Conservation (phyloP, 2,329 filamentous ascomycete species). For the Hypoxylon sp. region DNA sequence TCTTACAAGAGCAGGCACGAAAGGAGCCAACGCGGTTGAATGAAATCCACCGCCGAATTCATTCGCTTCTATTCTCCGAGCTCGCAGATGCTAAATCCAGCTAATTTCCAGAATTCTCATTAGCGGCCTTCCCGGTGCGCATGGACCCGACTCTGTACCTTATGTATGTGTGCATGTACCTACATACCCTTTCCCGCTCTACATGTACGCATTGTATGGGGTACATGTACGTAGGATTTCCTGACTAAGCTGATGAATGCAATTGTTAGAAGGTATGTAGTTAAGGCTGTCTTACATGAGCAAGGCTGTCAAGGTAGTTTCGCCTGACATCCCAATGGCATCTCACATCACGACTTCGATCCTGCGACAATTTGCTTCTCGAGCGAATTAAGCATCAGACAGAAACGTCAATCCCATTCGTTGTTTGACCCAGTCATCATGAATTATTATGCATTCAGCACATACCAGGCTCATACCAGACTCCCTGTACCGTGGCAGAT, state of each 20-base stretch:
- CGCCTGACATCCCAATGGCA: background rate
- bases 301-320: slow-evolving; percentile 4
- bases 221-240: slow-evolving; percentile 4
- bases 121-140: background rate
- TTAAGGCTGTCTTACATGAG: slow-evolving; percentile 11
- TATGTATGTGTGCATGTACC: background rate
- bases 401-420: slow-evolving; percentile 2
- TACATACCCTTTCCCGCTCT: background rate
- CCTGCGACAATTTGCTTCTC: background rate
- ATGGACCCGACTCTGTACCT: background rate
- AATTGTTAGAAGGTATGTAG: too few relatives aligned
- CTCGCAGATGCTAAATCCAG: slow-evolving; percentile 28
- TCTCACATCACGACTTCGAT: background rate
- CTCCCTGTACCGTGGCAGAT: slow-evolving; percentile 24
- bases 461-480: slow-evolving; percentile 34
- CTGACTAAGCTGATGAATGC: too few relatives aligned
- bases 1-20: slow-evolving; percentile 10
- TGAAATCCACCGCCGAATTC: slow-evolving; percentile 10
- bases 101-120: slow-evolving; percentile 26
- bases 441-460: slow-evolving; percentile 28
- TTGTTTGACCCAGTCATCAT: slow-evolving; percentile 5
- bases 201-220: background rate
- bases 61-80: slow-evolving; percentile 30
- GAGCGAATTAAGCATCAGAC: background rate
- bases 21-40: slow-evolving; percentile 7